A percentile compares a stretch with the other conserved stretches of the same genome.
phyloP scores from a whole-genome alignment of 768 basidiomycete species.

The Hemileccinum rubropunctum region DNA sequence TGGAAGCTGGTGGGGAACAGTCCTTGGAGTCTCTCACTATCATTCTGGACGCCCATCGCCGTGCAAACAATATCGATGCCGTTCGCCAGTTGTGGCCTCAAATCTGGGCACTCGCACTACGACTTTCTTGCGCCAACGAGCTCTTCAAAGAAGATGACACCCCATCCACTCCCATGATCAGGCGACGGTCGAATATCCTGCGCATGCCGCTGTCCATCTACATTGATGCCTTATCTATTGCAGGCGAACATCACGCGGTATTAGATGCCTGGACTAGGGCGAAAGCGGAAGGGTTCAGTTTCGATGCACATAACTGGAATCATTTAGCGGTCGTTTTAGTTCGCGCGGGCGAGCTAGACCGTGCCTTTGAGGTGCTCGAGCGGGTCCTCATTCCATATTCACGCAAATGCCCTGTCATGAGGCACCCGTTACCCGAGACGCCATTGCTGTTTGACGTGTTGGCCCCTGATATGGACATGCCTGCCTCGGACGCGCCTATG shows the following conservation, averaged over 20 bases:
- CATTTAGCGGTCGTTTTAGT: slow-evolving; percentile 72
- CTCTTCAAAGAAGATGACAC: slow-evolving; percentile 30
- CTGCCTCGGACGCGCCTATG: slow-evolving; percentile 31
- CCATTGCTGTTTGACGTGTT: slow-evolving; percentile 40
- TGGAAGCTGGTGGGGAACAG: slow-evolving; percentile 53
- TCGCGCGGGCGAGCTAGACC: slow-evolving; percentile 76
- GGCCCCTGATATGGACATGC: slow-evolving; percentile 21
- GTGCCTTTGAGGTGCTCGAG: slow-evolving; percentile 82
- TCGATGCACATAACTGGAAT: slow-evolving; percentile 93
- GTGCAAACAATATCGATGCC: slow-evolving; percentile 49
- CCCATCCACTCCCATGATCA: too few species aligned
- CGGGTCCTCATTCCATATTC: slow-evolving; percentile 66
- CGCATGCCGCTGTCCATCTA: slow-evolving; percentile 79
- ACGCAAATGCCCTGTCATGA: slow-evolving; percentile 23
- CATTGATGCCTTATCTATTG: slow-evolving; percentile 69
- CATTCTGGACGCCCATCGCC: slow-evolving; percentile 72
- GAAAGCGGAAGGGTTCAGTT: slow-evolving; percentile 61
- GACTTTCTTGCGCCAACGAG: slow-evolving; percentile 33
- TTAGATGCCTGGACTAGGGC: slow-evolving; percentile 66
- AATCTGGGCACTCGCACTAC: slow-evolving; percentile 57
- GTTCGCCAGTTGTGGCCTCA: slow-evolving; percentile 67
- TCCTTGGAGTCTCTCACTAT: slow-evolving; percentile 59
- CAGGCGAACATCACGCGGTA: slow-evolving; percentile 60
- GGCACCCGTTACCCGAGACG: slow-evolving; percentile 35
- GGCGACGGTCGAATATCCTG: slow-evolving; percentile 53